Conservation (phyloP, 257 asterid species). For the Primulina tabacum region DNA sequence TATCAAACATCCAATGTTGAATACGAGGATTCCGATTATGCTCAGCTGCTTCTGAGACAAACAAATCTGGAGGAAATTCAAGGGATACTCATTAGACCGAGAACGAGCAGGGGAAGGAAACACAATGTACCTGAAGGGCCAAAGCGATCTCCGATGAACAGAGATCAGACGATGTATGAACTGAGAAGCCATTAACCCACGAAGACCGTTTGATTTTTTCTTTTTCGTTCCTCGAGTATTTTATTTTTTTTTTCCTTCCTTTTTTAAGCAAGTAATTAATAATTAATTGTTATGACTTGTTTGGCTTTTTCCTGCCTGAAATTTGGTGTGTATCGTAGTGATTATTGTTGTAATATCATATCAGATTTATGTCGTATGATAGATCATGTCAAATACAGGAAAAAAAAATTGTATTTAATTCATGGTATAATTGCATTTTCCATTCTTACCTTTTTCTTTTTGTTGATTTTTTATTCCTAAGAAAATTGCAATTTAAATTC, state of each 20-base stretch:
- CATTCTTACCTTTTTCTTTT: too few species aligned
- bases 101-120: not conserved
- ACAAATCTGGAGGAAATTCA: not conserved
- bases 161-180: constrained; percentile 37
- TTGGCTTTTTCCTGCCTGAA: not conserved
- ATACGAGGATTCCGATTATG: not conserved
- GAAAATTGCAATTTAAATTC: too few species aligned
- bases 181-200: constrained; percentile 45
- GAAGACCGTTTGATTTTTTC: constrained; percentile 27
- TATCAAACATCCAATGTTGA: not conserved
- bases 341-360: too few species aligned
- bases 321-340: not conserved
- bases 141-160: constrained; percentile 37
- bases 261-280: not conserved
- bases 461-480: too few species aligned
- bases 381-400: too few species aligned
- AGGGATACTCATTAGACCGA: not conserved
- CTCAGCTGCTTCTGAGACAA: not conserved
- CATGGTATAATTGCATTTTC: too few species aligned
- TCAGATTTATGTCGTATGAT: too few species aligned
- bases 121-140: constrained; percentile 36
- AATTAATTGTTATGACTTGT: not conserved
- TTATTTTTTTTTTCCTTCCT: too few species aligned
- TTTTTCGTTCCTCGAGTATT: not conserved
- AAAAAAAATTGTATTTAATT: too few species aligned